phyloP scores from a whole-genome alignment of 139 green algal genomes.

The Trebouxia sp. region DNA sequence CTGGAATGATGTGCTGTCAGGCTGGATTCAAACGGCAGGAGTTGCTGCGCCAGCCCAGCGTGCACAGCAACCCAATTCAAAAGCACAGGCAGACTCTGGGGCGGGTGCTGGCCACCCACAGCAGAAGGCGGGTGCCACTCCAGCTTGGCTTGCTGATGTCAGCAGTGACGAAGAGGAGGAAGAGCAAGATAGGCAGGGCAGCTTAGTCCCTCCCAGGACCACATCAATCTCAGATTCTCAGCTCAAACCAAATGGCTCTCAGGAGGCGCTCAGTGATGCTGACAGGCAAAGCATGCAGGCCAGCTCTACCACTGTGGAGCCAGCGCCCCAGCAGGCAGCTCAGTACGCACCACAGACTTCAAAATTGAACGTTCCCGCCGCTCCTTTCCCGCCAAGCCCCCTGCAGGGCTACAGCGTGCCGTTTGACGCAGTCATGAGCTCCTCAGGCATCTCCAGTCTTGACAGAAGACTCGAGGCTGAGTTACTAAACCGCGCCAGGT shows the following conservation, averaged over 20 bases:
- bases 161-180: slow-evolving; percentile 19
- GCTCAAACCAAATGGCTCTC: background rate
- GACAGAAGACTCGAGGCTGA: background rate
- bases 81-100: background rate
- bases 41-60: background rate
- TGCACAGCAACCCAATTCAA: background rate
- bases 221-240: background rate
- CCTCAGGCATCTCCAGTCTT: background rate
- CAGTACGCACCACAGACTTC: background rate
- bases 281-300: background rate
- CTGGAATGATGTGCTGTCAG: slow-evolving; percentile 39
- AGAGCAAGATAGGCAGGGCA: background rate
- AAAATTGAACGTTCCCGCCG: background rate
- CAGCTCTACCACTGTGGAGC: background rate
- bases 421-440: background rate
- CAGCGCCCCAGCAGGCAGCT: background rate
- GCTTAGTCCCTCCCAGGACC: background rate
- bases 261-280: background rate
- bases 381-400: background rate
- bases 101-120: background rate
- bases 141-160: slow-evolving; percentile 18
- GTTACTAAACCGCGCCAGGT: background rate
- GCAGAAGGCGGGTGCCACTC: background rate
- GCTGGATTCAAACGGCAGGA: slow-evolving; percentile 28
- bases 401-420: slow-evolving; percentile 9